Conservation (phyloP, 768 basidiomycete species). For the Saitozyma sp. region DNA sequence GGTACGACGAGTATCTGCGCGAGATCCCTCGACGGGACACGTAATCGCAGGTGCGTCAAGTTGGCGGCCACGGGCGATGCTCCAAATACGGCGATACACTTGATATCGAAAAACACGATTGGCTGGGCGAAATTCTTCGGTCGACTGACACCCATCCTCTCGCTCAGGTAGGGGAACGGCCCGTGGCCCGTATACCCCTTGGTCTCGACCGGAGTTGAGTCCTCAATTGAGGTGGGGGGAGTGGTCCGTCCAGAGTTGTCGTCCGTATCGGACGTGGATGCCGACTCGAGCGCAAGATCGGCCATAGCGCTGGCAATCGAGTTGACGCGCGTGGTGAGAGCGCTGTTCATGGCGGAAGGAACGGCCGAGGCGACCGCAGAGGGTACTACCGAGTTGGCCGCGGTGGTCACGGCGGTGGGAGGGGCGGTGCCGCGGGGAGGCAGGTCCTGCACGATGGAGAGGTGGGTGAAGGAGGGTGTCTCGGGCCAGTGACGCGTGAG, state of each 20-base stretch:
- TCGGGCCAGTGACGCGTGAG: slow-evolving; percentile 65
- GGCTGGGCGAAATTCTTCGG: slow-evolving; percentile 68
- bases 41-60: slow-evolving; percentile 64
- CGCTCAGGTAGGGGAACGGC: slow-evolving; percentile 50
- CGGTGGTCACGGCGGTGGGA: slow-evolving; percentile 9
- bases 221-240: slow-evolving; percentile 49
- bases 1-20: slow-evolving; percentile 38
- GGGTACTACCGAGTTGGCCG: slow-evolving; percentile 7
- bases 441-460: slow-evolving; percentile 54
- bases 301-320: slow-evolving; percentile 32
- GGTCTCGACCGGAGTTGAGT: slow-evolving; percentile 21
- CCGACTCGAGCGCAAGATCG: slow-evolving; percentile 26
- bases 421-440: slow-evolving; percentile 39
- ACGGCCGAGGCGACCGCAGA: slow-evolving; percentile 6
- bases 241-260: slow-evolving; percentile 22
- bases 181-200: slow-evolving; percentile 48
- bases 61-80: slow-evolving; percentile 56
- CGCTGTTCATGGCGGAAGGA: slow-evolving; percentile 3
- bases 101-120: slow-evolving; percentile 71
- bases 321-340: slow-evolving; percentile 2
- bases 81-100: slow-evolving; percentile 60
- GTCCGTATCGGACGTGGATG: slow-evolving; percentile 10
- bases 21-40: slow-evolving; percentile 63
- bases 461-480: slow-evolving; percentile 43
- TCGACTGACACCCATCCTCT: slow-evolving; percentile 36